Evolutionary conservation across 768 basidiomycete species (phyloP).

Genomic region (Termitomyces sp.): DNA sequence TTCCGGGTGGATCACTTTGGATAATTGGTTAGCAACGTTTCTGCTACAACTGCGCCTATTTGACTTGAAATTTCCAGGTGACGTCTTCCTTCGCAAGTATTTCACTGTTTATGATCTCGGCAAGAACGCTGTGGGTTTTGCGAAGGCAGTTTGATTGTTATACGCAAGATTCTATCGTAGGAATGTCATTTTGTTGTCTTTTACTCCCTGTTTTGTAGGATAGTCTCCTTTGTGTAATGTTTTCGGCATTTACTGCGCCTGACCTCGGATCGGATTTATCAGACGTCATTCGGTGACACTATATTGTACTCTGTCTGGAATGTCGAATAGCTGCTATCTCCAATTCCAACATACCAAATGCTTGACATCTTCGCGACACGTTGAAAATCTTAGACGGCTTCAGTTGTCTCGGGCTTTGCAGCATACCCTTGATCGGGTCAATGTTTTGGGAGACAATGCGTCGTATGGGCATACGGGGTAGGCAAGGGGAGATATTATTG

Average conservation of each 20-base stretch:
- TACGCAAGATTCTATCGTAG: background rate
- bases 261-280: background rate
- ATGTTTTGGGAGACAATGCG: conserved; percentile 57
- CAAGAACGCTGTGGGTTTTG: conserved; percentile 80
- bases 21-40: conserved; percentile 61
- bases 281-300: background rate
- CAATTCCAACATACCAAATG: background rate
- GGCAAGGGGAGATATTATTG: conserved; percentile 7
- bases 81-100: conserved; percentile 89
- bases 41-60: background rate
- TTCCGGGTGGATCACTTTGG: conserved; percentile 79
- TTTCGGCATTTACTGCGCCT: background rate
- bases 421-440: conserved; percentile 54
- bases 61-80: conserved; percentile 37
- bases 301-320: background rate
- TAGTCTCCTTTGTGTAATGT: conserved; percentile 1
- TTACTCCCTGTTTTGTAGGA: background rate
- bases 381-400: conserved; percentile 21
- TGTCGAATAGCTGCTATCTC: background rate
- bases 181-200: background rate
- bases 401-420: conserved; percentile 20
- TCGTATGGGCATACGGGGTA: conserved; percentile 66
- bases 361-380: conserved; percentile 15
- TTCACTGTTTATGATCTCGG: conserved; percentile 87
- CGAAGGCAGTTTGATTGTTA: conserved; percentile 32